Evolutionary conservation across 1,139 yeast species (phyloP), one percentile per base, ranked within the genome.

Genomic region (Martiniozyma asiatica): DNA sequence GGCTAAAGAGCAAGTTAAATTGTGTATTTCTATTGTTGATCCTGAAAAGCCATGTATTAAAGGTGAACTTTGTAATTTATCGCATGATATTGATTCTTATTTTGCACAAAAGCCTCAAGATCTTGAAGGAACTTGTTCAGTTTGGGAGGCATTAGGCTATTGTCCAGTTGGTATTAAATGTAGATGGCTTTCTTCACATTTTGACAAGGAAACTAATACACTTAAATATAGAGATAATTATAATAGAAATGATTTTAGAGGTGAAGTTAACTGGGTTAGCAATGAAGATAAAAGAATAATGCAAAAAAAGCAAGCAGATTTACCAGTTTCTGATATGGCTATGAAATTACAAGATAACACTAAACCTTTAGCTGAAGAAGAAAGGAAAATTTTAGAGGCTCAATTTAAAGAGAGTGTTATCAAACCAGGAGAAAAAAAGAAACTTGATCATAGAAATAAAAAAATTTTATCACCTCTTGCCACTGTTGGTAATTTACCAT

Each of bases 401-500:
- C 58, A 65, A 10, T 89, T 72, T 47, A 60, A 70, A 32, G 96
- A 87, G 48, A 68, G 92, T 2, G 77, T 87, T n/a, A 71, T 76
- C 53, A 72, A 70, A 45, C 65, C 82, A 1, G 59, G 68, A n/a
- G 97, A 89, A 53, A 89, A 89, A 69, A 80, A 77, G 53, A 65
- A 58, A 37, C 54, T 92, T 27, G 61, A 84, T 48, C 64, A 81
- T 32, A 60, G 64, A 31, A 59, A 72, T 24, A 89, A 92, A 38
- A 87, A 84, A 53, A 85, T 89, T 37, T 78, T 89, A 9, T 84
- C 96, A 1, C 99, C 99, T 2, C 66, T 89, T 41, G 92, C 99
- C 14, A 89, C 99, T 0, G 98, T 92, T 6, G 99, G 99, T 20
- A 89, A 89, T 53, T 63, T 92, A 47, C 98, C 99, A 10, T 89